Evolutionary conservation across 306 rosid genomes (phyloP).

Genomic region (Corylus americana): DNA sequence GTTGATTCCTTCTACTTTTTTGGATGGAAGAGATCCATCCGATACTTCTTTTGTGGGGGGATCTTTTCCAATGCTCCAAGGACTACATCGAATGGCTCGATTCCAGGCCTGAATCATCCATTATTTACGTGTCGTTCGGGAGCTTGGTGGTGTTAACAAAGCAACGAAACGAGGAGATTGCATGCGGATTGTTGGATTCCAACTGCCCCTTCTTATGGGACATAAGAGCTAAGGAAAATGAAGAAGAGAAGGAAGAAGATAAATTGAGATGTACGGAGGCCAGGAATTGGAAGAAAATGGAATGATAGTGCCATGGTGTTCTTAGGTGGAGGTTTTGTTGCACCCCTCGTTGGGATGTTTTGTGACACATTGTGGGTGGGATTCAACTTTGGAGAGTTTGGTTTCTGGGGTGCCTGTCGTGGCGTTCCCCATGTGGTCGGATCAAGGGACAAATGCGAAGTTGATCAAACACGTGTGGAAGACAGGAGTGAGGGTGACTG

Average conservation of each 20-base stretch:
- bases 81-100: constrained; percentile 13
- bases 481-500: constrained; percentile 7
- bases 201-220: constrained; percentile 27
- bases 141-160: neutral
- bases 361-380: neutral
- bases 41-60: constrained; percentile 8
- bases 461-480: constrained; percentile 6
- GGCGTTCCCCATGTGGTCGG: constrained; percentile 23
- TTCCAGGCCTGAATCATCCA: neutral
- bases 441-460: constrained; percentile 24
- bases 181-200: constrained; percentile 5
- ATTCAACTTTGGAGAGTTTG: constrained; percentile 21
- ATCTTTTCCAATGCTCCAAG: neutral
- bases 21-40: constrained; percentile 1
- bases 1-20: constrained; percentile 13
- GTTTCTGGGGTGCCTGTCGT: constrained; percentile 21
- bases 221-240: constrained; percentile 5
- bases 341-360: neutral
- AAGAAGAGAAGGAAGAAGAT: constrained; percentile 10
- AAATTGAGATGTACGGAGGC: constrained; percentile 10
- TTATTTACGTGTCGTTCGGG: constrained; percentile 25
- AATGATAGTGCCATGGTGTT: neutral
- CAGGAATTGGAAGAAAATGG: constrained; percentile 14
- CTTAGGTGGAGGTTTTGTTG: neutral
- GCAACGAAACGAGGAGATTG: constrained; percentile 17